phyloP scores from a whole-genome alignment of 2,329 filamentous ascomycete genomes.

The Nothopassalora personata region DNA sequence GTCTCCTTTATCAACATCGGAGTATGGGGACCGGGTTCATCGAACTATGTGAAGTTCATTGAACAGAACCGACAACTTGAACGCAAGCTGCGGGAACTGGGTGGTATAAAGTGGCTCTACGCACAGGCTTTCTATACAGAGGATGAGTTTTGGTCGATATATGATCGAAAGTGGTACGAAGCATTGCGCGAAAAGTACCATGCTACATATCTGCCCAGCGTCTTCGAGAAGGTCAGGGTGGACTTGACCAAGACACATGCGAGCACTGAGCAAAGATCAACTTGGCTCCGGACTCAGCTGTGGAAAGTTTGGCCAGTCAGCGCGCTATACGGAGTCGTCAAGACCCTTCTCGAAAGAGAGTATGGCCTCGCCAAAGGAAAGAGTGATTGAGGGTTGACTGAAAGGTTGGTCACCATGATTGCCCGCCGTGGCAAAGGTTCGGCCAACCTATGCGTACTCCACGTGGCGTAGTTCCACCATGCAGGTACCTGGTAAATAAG shows the following conservation, averaged over 20 bases:
- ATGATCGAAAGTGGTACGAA: conserved; percentile 58
- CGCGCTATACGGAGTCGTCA: conserved; percentile 19
- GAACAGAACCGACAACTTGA: conserved; percentile 67
- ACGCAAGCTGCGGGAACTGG: conserved; percentile 60
- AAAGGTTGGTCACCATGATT: neutral
- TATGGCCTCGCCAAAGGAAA: conserved; percentile 17
- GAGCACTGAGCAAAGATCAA: conserved; percentile 4
- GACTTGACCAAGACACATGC: conserved; percentile 13
- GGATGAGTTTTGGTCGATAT: conserved; percentile 62
- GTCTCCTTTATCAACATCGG: conserved; percentile 49
- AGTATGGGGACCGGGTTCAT: conserved; percentile 75
- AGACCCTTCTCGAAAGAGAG: conserved; percentile 17
- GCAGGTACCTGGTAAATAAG: neutral
- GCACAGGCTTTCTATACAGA: conserved; percentile 76
- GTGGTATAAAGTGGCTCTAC: conserved; percentile 82
- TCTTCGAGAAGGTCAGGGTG: conserved; percentile 66
- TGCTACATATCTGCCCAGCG: conserved; percentile 57
- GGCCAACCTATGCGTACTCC: neutral
- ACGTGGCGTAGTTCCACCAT: neutral
- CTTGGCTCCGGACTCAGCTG: conserved; percentile 12
- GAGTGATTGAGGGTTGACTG: neutral
- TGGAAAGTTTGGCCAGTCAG: conserved; percentile 19
- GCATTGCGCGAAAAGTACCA: conserved; percentile 57
- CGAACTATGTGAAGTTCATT: conserved; percentile 53
- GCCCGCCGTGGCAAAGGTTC: neutral